Base-by-base conservation (phyloP, 768 basidiomycete species). In the Ramaria sp. region DNA sequence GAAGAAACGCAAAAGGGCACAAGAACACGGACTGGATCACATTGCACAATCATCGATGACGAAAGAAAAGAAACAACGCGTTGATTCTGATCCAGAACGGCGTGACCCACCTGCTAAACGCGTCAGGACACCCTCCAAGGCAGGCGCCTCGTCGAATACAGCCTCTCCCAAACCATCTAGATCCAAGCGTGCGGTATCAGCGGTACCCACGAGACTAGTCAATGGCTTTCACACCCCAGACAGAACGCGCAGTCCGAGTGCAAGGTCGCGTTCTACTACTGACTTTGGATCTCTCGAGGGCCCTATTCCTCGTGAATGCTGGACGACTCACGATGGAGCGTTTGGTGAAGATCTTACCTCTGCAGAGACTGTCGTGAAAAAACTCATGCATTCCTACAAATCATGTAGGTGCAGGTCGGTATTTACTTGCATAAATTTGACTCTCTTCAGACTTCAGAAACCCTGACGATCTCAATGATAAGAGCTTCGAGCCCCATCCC, bases 321-420 rank as follows among this genome's bases (percentile, higher is more conserved):
- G 84, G 78, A 71, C 71, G 8, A 64, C 71, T 20, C 76, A 79
- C 43, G 71, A 77, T 50, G 82, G 80, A 1, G 66, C 66, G 20
- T 77, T 78, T 1, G 79, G 78, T 5, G 63, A 68, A 0, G 68
- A 61, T 1, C 77, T 82, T 61, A 65, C 81, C 45, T 85, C 81
- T 65, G 84, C 81, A 12, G 84, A 83, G 62, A 66, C 66, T 18
- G 83, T 84, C 6, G 83, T 90, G 10, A 72, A 69, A 59, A 65
- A 69, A 34, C 70, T 88, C 1, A 76, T 82, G 66, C 83, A 78
- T 61, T 74, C 76, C 0, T 89, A 89, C 61, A 83, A 83, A 67
- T 66, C 72, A 50, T 85, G 88, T 88, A 59, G 62, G 83, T 72
- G 15, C 41, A 18, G 32, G 24, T 34, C 60, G 39, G 60, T 42